Percentiles rank a stretch among this genome's conserved stretches.
Evolutionary conservation across 306 rosid genomes (phyloP).

Genomic region (Lagenaria siceraria): DNA sequence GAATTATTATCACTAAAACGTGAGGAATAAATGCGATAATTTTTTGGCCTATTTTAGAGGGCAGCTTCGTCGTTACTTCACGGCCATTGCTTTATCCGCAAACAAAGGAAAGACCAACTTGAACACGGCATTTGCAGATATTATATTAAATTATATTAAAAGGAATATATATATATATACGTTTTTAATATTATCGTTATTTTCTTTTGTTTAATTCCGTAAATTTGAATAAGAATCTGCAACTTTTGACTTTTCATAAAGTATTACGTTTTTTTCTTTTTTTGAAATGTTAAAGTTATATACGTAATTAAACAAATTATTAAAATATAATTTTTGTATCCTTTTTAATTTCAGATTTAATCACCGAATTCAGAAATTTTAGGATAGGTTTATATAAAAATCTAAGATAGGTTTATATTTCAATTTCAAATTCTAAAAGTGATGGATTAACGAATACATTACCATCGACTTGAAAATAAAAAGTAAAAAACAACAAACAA

Average conservation of each 20-base stretch:
- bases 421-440: too few relatives aligned
- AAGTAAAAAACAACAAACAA: too few relatives aligned
- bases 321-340: background rate
- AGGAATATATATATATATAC: too few relatives aligned
- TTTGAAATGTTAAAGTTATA: too few relatives aligned
- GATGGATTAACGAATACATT: too few relatives aligned
- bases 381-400: too few relatives aligned
- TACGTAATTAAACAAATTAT: background rate
- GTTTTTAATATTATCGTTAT: background rate
- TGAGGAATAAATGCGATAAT: background rate
- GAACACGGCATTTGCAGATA: background rate
- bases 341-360: too few relatives aligned
- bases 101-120: background rate
- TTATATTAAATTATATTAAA: background rate
- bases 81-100: background rate
- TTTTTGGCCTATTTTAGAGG: background rate
- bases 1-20: background rate
- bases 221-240: background rate
- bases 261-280: too few relatives aligned
- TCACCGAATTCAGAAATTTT: too few relatives aligned
- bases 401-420: too few relatives aligned
- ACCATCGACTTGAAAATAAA: too few relatives aligned
- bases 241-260: background rate
- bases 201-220: background rate
- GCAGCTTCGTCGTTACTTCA: background rate